A percentile compares a stretch with the other conserved stretches of the same genome.
Conservation (phyloP, 2,329 filamentous ascomycete species). For the Aspergillus sp. region DNA sequence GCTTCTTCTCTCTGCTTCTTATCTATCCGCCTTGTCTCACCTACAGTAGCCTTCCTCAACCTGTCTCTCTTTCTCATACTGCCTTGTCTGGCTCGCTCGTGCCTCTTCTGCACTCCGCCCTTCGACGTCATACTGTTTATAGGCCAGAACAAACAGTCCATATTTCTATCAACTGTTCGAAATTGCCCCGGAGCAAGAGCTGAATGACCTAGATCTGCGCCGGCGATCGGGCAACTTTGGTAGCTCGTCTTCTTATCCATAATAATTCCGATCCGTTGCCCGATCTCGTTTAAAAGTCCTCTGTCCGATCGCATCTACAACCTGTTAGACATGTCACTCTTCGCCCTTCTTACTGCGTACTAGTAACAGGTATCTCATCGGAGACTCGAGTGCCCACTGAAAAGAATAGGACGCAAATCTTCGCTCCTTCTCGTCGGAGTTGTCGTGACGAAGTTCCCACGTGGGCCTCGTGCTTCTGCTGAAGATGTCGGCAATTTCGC, state of each 20-base stretch:
- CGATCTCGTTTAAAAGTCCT: not conserved
- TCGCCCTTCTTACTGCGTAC: not conserved
- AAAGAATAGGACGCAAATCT: not conserved
- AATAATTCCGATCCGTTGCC: not conserved
- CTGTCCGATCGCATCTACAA: not conserved
- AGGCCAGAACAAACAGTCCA: not conserved
- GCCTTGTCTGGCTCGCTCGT: not conserved
- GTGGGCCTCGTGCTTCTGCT: not conserved
- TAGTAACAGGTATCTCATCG: not conserved
- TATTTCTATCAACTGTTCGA: not conserved
- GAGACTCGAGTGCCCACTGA: not conserved
- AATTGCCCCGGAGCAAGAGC: not conserved
- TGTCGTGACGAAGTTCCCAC: not conserved
- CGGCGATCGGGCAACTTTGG: constrained; percentile 1
- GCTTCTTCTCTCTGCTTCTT: not conserved
- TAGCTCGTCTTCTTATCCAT: not conserved
- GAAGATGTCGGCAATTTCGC: constrained; percentile 23
- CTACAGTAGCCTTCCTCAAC: not conserved
- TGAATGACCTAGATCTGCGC: constrained; percentile 3
- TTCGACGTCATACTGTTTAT: constrained; percentile 4
- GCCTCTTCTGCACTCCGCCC: not conserved
- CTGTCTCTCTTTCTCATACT: not conserved
- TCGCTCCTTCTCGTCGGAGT: not conserved
- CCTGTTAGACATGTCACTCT: constrained; percentile 2
- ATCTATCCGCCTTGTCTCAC: constrained; percentile 4